These are phyloP conservation scores for Yamadazyma nakazawae DNA, from an alignment of 805 yeast species.

Conservation along the genomic window DNA sequence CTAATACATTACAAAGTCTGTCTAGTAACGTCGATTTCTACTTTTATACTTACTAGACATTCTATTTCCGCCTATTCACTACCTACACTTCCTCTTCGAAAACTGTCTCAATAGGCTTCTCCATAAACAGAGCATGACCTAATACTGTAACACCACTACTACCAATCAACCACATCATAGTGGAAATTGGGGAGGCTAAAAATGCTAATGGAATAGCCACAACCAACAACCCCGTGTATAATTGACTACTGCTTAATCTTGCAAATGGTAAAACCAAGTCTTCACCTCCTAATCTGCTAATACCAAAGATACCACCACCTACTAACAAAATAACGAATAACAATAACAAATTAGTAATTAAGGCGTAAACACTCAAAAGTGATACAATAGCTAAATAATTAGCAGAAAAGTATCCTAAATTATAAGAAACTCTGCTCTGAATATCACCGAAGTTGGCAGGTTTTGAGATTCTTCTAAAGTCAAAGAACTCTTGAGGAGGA, in stretches of 20 bases:
- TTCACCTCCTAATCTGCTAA: constrained; percentile 73
- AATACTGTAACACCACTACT: constrained; percentile 75
- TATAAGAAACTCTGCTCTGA: constrained; percentile 84
- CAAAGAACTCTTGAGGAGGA: constrained; percentile 93
- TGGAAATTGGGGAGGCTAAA: constrained; percentile 83
- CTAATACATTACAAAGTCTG: background rate
- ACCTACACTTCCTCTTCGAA: constrained; percentile 71
- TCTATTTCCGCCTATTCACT: background rate
- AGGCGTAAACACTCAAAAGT: constrained; percentile 74
- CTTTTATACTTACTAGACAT: background rate
- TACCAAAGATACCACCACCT: constrained; percentile 72
- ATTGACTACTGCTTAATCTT: constrained; percentile 67
- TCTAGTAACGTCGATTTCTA: background rate
- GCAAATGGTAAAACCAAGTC: constrained; percentile 78
- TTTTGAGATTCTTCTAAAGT: constrained; percentile 81
- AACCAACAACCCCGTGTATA: constrained; percentile 78
- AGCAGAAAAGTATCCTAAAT: constrained; percentile 81
- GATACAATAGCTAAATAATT: constrained; percentile 78
- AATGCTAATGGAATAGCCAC: constrained; percentile 79
- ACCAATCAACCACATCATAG: constrained; percentile 89
- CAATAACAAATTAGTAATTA: constrained; percentile 79
- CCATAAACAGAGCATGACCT: constrained; percentile 86
- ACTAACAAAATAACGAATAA: constrained; percentile 77
- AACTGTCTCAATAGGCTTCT: constrained; percentile 92
- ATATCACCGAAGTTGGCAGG: constrained; percentile 87